phyloP scores from a whole-genome alignment of 768 basidiomycete species.

The Suillus alpinus region DNA sequence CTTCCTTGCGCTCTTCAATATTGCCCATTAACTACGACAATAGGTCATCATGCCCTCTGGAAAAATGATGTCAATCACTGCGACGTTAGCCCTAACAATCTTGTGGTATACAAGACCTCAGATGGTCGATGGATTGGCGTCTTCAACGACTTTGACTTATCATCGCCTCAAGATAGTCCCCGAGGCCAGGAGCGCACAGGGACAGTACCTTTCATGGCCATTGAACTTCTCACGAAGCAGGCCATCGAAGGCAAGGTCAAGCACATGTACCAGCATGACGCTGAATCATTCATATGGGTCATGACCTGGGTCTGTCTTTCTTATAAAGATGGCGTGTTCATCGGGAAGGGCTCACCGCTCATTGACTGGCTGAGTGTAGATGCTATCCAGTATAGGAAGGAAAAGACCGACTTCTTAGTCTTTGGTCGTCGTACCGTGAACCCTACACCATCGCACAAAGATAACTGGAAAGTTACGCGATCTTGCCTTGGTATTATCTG shows the following conservation, averaged over 20 bases:
- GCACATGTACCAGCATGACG: neutral
- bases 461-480: neutral
- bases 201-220: constrained; percentile 15
- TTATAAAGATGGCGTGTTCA: neutral
- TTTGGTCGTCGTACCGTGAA: no score
- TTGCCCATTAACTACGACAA: no score
- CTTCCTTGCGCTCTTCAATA: no score
- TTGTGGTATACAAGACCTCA: neutral
- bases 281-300: constrained; percentile 2
- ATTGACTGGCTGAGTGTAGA: neutral
- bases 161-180: neutral
- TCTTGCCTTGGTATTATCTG: no score
- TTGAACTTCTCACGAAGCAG: neutral
- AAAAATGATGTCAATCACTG: neutral
- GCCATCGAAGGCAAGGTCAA: neutral
- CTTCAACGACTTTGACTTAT: constrained; percentile 5
- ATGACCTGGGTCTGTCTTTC: neutral
- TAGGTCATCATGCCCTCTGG: constrained; percentile 8
- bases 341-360: neutral
- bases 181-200: constrained; percentile 6
- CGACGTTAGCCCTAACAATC: neutral
- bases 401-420: neutral
- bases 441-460: neutral
- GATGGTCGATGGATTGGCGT: neutral
- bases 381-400: neutral